A percentile compares a stretch with the other conserved stretches of the same genome.
phyloP scores from a whole-genome alignment of 441 rosid species.

The Gossypium gossypioides region DNA sequence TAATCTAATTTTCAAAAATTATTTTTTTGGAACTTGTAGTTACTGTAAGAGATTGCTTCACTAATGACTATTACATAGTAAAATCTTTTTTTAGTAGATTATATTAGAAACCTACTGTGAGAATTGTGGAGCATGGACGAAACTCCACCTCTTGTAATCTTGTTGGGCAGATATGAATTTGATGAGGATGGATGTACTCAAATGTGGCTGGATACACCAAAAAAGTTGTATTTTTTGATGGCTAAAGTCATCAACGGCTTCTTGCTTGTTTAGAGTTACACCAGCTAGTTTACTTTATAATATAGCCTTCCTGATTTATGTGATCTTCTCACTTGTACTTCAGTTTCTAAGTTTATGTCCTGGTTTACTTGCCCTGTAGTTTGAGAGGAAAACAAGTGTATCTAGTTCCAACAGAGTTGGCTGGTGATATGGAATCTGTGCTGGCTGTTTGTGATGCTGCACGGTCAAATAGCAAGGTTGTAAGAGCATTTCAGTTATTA shows the following conservation, averaged over 20 bases:
- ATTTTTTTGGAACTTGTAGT: neutral
- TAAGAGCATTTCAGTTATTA: constrained; percentile 12
- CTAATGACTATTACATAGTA: neutral
- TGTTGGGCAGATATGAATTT: neutral
- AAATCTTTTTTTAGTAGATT: neutral
- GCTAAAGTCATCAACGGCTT: neutral
- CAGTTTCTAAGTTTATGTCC: constrained; percentile 5
- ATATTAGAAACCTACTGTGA: neutral
- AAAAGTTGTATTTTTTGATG: neutral
- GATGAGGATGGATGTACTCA: neutral
- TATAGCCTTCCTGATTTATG: neutral
- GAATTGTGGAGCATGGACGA: neutral
- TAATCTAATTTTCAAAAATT: neutral
- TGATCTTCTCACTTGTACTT: neutral
- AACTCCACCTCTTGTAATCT: neutral
- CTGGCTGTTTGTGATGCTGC: constrained; percentile 67
- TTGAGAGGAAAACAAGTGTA: constrained; percentile 75
- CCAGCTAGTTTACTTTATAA: neutral
- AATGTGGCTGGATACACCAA: neutral
- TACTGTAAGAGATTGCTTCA: neutral
- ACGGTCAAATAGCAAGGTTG: constrained; percentile 52
- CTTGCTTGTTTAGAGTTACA: neutral
- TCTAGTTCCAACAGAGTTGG: constrained; percentile 62
- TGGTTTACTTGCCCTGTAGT: constrained; percentile 32
- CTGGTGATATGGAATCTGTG: constrained; percentile 66